A percentile compares a stretch with the other conserved stretches of the same genome.
phyloP scores from a whole-genome alignment of 1,139 yeast species.

The Sugiyamaella japonica region DNA sequence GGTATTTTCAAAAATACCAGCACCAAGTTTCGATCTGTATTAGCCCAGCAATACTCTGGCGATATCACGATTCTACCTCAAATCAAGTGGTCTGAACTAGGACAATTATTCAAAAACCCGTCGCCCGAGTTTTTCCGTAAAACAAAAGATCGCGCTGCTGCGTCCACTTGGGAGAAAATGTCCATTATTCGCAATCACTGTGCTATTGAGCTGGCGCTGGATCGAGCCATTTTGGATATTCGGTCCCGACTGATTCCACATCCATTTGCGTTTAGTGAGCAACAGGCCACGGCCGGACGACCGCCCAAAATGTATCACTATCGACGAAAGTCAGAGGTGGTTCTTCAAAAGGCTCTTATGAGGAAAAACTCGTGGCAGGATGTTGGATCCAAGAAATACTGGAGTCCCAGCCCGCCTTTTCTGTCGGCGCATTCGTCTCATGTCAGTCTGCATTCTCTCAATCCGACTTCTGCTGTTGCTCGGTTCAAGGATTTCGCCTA shows the following conservation, averaged over 20 bases:
- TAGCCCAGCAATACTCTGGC: conserved; percentile 88
- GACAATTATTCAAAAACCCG: conserved; percentile 73
- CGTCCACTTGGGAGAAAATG: conserved; percentile 91
- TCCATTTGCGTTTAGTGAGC: conserved; percentile 11
- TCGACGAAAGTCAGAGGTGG: conserved; percentile 23
- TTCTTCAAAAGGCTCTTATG: conserved; percentile 16
- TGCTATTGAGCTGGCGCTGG: conserved; percentile 83
- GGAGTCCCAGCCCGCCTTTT: conserved; percentile 25
- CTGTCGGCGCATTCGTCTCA: conserved; percentile 23
- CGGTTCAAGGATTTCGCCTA: conserved; percentile 13
- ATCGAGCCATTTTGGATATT: conserved; percentile 66
- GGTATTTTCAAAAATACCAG: conserved; percentile 74
- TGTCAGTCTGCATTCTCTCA: conserved; percentile 22
- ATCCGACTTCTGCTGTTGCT: conserved; percentile 17
- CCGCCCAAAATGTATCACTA: conserved; percentile 18
- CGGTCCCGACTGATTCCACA: conserved; percentile 61
- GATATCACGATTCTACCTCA: conserved; percentile 91
- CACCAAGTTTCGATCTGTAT: conserved; percentile 68
- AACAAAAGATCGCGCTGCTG: conserved; percentile 77
- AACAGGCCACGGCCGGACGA: conserved; percentile 15
- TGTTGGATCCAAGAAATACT: conserved; percentile 19
- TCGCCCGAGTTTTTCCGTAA: conserved; percentile 69
- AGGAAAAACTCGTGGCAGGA: conserved; percentile 23
- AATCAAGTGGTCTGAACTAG: conserved; percentile 56
- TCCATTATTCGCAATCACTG: conserved; percentile 85